A percentile compares a stretch with the other conserved stretches of the same genome.
These are phyloP conservation scores for Vitis rotundifolia DNA, from an alignment of 164 flowering plant species.

Conservation along the genomic window DNA sequence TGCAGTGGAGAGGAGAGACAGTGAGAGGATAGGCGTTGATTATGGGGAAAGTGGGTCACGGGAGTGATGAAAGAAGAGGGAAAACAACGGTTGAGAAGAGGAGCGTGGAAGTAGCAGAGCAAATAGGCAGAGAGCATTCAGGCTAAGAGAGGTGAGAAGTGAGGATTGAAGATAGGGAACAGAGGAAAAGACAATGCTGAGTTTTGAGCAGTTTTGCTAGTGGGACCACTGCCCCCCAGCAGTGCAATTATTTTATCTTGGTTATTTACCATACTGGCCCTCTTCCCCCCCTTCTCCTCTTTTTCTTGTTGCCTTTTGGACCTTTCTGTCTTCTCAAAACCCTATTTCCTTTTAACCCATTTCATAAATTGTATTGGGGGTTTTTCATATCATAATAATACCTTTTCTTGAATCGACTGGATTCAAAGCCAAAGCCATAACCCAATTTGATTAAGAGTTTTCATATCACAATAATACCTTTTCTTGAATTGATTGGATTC, in stretches of 20 bases:
- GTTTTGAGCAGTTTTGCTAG: slow-evolving; percentile 15
- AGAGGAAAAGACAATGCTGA: slow-evolving; percentile 44
- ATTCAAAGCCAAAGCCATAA: too few relatives aligned
- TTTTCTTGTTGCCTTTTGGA: not conserved
- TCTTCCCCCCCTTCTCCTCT: not conserved
- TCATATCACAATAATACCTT: too few relatives aligned
- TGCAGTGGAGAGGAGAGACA: slow-evolving; percentile 1
- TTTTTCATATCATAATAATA: too few relatives aligned
- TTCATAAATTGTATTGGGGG: too few relatives aligned
- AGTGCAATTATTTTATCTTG: slow-evolving; percentile 15
- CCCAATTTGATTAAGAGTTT: too few relatives aligned
- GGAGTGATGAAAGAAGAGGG: slow-evolving; percentile 15
- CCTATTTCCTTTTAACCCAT: too few relatives aligned
- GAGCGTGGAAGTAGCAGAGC: slow-evolving; percentile 2
- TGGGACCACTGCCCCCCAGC: slow-evolving; percentile 24
- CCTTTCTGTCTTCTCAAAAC: too few relatives aligned
- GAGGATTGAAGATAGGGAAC: slow-evolving; percentile 31
- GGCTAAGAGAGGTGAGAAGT: slow-evolving; percentile 3
- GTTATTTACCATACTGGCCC: slow-evolving; percentile 6
- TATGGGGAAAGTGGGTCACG: slow-evolving; percentile 30
- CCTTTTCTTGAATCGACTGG: too few relatives aligned
- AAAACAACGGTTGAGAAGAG: slow-evolving; percentile 24
- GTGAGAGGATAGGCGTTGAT: not conserved
- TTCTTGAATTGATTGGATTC: too few relatives aligned
- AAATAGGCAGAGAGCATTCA: not conserved